Conservation (phyloP, 305 asterid species). For the Solanum aculeatissimum region DNA sequence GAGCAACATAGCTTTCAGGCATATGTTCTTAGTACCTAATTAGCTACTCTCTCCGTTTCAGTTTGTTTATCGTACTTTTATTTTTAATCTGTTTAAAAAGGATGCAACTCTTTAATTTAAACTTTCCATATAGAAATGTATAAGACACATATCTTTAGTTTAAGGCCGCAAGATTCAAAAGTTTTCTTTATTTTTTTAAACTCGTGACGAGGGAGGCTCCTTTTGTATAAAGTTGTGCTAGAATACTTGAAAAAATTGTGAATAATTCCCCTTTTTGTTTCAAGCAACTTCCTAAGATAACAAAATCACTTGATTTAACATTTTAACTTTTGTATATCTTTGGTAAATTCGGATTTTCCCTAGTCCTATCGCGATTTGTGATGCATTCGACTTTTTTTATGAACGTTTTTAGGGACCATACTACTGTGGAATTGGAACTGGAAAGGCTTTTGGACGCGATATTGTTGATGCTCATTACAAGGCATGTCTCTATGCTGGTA, state of each 20-base stretch:
- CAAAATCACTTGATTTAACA: background rate
- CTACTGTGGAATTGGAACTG: slow-evolving; percentile 79
- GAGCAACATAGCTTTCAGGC: background rate
- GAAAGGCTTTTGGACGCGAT: slow-evolving; percentile 84
- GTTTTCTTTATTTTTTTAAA: too few species aligned
- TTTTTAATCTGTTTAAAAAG: background rate
- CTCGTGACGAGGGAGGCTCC: too few species aligned
- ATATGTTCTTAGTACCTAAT: background rate
- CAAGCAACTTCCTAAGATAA: background rate
- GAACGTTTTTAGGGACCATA: slow-evolving; percentile 54
- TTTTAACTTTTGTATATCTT: background rate
- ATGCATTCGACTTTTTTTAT: background rate
- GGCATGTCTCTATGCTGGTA: slow-evolving; percentile 78
- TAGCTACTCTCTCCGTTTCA: background rate
- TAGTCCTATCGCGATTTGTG: background rate
- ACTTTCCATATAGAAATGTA: background rate
- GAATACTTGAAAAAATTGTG: background rate
- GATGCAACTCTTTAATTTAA: background rate
- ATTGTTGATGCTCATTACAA: slow-evolving; percentile 84
- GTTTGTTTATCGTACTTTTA: background rate
- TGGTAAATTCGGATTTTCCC: background rate
- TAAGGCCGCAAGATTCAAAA: too few species aligned
- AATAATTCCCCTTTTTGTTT: background rate
- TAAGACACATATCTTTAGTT: background rate
- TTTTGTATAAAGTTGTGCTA: too few species aligned